These are phyloP conservation scores for Meredithiella fracta DNA, from an alignment of 2,329 filamentous ascomycete species.

Conservation along the genomic window DNA sequence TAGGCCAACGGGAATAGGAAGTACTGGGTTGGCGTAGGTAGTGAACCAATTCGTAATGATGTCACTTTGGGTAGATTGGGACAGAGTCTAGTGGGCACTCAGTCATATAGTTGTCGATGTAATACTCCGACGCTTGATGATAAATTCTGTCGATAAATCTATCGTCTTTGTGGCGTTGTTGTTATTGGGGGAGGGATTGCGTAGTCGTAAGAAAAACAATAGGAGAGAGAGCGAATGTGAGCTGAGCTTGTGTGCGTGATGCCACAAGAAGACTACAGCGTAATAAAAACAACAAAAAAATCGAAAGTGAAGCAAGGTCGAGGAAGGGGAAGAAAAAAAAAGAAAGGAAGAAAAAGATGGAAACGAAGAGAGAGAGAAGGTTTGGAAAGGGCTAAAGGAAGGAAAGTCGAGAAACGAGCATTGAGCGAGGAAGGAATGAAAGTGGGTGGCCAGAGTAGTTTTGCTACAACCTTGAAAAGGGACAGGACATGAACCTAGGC, in stretches of 20 bases:
- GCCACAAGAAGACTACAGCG: slow-evolving; percentile 1
- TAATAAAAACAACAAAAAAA: slow-evolving; percentile 5
- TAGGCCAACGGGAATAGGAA: no score
- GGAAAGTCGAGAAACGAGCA: slow-evolving; percentile 6
- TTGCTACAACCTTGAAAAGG: slow-evolving; percentile 8
- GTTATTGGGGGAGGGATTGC: background rate
- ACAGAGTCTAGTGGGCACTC: background rate
- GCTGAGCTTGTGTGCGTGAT: slow-evolving; percentile 4
- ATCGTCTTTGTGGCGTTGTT: background rate
- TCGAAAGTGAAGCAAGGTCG: background rate
- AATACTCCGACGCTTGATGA: background rate
- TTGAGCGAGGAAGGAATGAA: slow-evolving; percentile 10
- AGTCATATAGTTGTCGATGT: background rate
- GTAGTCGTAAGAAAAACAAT: slow-evolving; percentile 2
- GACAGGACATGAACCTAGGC: background rate
- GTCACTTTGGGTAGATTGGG: background rate
- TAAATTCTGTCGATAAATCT: background rate
- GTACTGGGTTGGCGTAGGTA: no score
- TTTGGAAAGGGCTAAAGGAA: slow-evolving; percentile 8
- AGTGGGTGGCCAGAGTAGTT: slow-evolving; percentile 10
- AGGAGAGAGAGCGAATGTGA: slow-evolving; percentile 1
- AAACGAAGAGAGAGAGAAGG: slow-evolving; percentile 3
- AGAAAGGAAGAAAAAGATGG: slow-evolving; percentile 8
- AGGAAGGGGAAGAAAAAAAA: slow-evolving; percentile 9
- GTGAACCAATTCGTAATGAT: no score